Conservation (phyloP, 306 rosid species). For the Clitoria ternatea region DNA sequence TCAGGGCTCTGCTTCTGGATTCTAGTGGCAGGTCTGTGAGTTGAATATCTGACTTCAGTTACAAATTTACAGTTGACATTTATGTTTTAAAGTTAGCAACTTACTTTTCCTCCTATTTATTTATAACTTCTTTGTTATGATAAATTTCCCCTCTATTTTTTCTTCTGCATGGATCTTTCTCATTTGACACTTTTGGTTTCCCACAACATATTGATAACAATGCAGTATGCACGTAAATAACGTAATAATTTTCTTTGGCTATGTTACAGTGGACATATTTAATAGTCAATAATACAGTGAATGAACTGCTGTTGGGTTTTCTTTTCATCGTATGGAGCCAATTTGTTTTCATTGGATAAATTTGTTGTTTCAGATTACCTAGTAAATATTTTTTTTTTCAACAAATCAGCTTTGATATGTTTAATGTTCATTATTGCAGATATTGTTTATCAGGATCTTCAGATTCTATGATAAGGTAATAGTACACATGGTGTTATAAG, state of each 20-base stretch:
- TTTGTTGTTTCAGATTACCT: conserved; percentile 8
- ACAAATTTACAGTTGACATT: conserved; percentile 13
- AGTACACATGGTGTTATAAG: background rate
- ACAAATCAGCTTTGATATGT: conserved; percentile 4
- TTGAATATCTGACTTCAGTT: conserved; percentile 10
- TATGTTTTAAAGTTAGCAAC: conserved; percentile 6
- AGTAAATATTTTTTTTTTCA: background rate
- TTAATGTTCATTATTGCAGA: conserved; percentile 46
- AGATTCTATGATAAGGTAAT: conserved; percentile 98
- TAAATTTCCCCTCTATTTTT: background rate
- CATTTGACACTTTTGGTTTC: conserved; percentile 5
- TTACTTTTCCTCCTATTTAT: background rate
- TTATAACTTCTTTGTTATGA: background rate
- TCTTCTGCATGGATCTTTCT: background rate
- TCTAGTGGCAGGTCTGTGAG: conserved; percentile 85
- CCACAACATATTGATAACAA: conserved; percentile 8
- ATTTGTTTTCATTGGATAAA: conserved; percentile 5
- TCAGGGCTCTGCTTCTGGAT: conserved; percentile 90
- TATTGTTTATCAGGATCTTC: conserved; percentile 97
- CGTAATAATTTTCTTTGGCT: background rate
- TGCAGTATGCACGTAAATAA: background rate
- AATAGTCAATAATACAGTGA: background rate
- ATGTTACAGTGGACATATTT: background rate
- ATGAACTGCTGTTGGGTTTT: background rate
- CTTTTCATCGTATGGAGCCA: background rate